Evolutionary conservation across 306 rosid species (phyloP), one percentile per base, ranked within the genome.

Genomic region (Casuarina cunninghamiana): DNA sequence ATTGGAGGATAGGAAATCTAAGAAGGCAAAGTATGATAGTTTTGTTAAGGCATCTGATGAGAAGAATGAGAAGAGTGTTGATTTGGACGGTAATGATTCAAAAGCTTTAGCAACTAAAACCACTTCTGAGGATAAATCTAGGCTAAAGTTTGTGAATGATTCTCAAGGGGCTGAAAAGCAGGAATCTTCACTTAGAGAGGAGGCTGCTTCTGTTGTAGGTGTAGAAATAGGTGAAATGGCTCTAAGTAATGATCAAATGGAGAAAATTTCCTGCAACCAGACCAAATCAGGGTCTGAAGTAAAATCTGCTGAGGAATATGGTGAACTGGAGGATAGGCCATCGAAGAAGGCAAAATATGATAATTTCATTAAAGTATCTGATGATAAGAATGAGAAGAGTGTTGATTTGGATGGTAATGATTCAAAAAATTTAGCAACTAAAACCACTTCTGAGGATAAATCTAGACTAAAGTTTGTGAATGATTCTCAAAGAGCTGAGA

Each of bases 261-360:
- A 78, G 45, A 75, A 66, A 45, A 35, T 69, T 72, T 68, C 43
- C 43, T 50, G 11, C 67, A 72, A 50, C 17, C 73, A 72, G 77
- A 77, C 63, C 46, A 21, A 58, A 17, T 48, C 32, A 2, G 60
- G 73, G 72, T 58, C 44, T 66, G 60, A 63, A 46, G 83, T 66
- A 13, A 78, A 65, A 53, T 67, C 42, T 69, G 75, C 17, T 3
- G 17, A 32, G 74, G 85, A 53, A 43, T 65, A 37, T 45, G 61
- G 58, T 82, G 89, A 83, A 26, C 26, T 35, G 65, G 89, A 82
- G 26, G 82, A 77, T 69, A 82, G 84, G 73, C 79, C 84, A 26
- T 72, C 44, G 38, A 89, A 87, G 86, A 92, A 84, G 81, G 81
- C 75, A 70, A 87, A 82, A 43, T 55, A 43, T 66, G 86, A 85